These are phyloP conservation scores for Passiflora organensis DNA, from an alignment of 345 rosid species.

Conservation along the genomic window DNA sequence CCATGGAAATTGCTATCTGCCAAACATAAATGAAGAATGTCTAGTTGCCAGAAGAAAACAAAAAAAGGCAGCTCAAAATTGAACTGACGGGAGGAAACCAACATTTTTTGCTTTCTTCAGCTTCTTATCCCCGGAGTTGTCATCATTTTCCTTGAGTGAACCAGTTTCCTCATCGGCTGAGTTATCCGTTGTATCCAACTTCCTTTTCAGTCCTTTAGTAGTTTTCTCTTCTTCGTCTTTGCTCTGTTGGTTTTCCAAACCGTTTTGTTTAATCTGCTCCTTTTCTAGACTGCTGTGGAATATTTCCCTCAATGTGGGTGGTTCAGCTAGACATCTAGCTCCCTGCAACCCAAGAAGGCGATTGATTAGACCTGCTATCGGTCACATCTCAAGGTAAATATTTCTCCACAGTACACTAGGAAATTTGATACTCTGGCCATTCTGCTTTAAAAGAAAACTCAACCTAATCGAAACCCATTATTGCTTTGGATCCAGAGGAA, in stretches of 20 bases:
- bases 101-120: conserved; percentile 74
- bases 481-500: neutral
- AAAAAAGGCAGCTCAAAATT: neutral
- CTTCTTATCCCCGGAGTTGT: conserved; percentile 36
- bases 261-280: conserved; percentile 25
- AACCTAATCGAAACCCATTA: neutral
- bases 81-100: conserved; percentile 10
- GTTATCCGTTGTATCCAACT: conserved; percentile 40
- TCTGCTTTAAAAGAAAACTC: no score
- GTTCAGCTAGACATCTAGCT: conserved; percentile 71
- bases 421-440: no score
- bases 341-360: conserved; percentile 39
- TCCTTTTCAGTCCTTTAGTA: conserved; percentile 61
- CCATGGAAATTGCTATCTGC: conserved; percentile 89
- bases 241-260: conserved; percentile 4
- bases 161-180: conserved; percentile 34
- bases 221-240: conserved; percentile 27
- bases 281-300: conserved; percentile 43
- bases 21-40: neutral
- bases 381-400: no score
- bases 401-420: no score
- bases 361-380: no score
- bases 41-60: conserved; percentile 2
- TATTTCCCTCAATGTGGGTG: conserved; percentile 71
- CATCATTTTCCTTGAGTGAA: conserved; percentile 30